A percentile compares a stretch with the other conserved stretches of the same genome.
Conservation (phyloP, 805 yeast species). For the Lachancea fermentati region DNA sequence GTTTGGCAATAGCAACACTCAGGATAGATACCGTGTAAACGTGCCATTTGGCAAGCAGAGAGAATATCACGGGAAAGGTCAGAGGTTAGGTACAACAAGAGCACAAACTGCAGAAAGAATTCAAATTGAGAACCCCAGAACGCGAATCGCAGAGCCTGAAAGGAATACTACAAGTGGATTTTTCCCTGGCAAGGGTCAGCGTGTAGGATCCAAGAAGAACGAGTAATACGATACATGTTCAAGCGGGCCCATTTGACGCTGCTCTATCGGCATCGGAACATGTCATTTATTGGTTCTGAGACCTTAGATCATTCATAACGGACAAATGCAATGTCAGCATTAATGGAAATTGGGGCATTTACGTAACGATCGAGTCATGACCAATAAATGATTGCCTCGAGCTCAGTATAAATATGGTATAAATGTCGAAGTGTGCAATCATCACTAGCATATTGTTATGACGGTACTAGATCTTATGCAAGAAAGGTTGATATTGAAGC, state of each 20-base stretch:
- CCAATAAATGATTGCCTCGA: background rate
- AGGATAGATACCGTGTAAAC: conserved; percentile 1
- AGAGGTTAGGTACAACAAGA: conserved; percentile 29
- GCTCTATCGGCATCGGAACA: no score
- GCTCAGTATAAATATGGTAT: background rate
- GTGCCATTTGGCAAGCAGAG: conserved; percentile 1
- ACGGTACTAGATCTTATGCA: background rate
- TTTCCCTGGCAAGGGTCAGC: conserved; percentile 12
- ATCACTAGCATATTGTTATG: background rate
- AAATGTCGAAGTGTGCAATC: background rate
- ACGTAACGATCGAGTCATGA: background rate
- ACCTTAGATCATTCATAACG: background rate
- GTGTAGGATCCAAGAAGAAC: conserved; percentile 7
- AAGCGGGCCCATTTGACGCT: no score
- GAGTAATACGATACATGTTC: no score
- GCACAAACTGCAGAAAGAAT: background rate
- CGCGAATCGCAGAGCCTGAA: background rate
- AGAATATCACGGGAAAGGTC: conserved; percentile 30
- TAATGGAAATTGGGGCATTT: background rate
- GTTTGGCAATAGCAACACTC: background rate
- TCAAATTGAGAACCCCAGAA: background rate
- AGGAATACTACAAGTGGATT: background rate
- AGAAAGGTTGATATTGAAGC: conserved; percentile 1
- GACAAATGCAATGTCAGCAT: background rate
- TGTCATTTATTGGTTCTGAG: no score